These are phyloP conservation scores for Centrapalus pauciflorus DNA, from an alignment of 129 eudicot genomes.

Conservation along the genomic window DNA sequence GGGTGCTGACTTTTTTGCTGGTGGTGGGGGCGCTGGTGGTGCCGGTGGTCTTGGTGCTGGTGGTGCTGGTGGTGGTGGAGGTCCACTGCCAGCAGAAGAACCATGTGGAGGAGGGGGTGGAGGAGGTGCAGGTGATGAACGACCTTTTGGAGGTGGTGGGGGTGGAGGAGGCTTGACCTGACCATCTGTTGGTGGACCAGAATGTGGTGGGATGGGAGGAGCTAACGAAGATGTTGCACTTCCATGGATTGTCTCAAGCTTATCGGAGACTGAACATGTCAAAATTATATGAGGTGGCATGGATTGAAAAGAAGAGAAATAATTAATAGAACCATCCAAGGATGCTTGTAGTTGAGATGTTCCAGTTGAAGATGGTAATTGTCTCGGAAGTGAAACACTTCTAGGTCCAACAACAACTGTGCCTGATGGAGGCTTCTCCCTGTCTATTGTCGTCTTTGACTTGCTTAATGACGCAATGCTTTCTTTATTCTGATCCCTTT, in stretches of 20 bases:
- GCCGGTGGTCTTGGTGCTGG: background rate
- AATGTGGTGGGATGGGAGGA: background rate
- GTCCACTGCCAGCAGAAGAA: background rate
- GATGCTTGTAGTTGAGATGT: conserved; percentile 13
- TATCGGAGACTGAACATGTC: conserved; percentile 18
- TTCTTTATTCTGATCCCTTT: conserved; percentile 24
- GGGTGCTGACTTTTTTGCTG: too few species aligned
- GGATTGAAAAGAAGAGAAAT: conserved; percentile 9
- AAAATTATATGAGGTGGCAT: conserved; percentile 27
- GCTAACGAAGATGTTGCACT: background rate
- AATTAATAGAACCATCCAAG: background rate
- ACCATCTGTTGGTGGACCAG: background rate
- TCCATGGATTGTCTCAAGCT: conserved; percentile 8
- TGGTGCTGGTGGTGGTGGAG: conserved; percentile 43
- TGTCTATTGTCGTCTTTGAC: too few species aligned
- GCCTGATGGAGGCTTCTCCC: too few species aligned
- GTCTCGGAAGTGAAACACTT: conserved; percentile 22
- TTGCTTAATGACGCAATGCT: too few species aligned
- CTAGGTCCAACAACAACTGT: conserved; percentile 15
- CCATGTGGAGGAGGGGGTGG: too few species aligned
- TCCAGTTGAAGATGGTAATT: conserved; percentile 15
- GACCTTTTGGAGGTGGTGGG: background rate
- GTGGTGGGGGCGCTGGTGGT: background rate
- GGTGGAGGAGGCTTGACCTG: background rate
- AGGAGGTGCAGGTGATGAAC: background rate